phyloP scores from a whole-genome alignment of 2,329 filamentous ascomycete species.

The Aspergillus fischeri region DNA sequence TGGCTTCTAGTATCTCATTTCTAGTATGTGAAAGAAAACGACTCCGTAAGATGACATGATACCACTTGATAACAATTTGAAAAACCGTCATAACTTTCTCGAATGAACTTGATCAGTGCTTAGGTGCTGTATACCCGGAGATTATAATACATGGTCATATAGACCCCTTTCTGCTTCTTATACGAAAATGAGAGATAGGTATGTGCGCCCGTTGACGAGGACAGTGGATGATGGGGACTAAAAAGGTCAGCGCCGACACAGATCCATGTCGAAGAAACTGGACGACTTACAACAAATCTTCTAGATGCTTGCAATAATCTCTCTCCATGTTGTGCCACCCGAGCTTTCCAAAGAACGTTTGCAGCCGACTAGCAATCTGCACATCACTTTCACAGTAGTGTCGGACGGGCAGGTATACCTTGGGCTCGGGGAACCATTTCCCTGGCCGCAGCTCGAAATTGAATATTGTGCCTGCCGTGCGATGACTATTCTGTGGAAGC shows the following conservation, averaged over 20 bases:
- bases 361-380: not conserved
- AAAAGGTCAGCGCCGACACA: not conserved
- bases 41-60: no score
- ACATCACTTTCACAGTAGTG: constrained; percentile 3
- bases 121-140: not conserved
- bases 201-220: not conserved
- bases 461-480: constrained; percentile 1
- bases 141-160: not conserved
- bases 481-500: not conserved
- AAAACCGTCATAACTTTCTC: no score
- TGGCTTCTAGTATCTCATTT: no score
- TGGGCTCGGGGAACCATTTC: constrained; percentile 1
- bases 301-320: not conserved
- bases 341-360: not conserved
- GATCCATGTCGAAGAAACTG: not conserved
- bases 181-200: not conserved
- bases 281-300: not conserved
- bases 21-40: no score
- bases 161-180: not conserved
- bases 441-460: constrained; percentile 2
- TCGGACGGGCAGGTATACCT: constrained; percentile 5
- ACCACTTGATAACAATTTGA: no score
- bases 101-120: not conserved
- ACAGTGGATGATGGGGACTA: not conserved
- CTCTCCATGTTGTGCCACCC: not conserved